A percentile compares a stretch with the other conserved stretches of the same genome.
These are phyloP conservation scores for Hypoxylon rubiginosum DNA, from an alignment of 2,329 filamentous ascomycete genomes.

Conservation along the genomic window DNA sequence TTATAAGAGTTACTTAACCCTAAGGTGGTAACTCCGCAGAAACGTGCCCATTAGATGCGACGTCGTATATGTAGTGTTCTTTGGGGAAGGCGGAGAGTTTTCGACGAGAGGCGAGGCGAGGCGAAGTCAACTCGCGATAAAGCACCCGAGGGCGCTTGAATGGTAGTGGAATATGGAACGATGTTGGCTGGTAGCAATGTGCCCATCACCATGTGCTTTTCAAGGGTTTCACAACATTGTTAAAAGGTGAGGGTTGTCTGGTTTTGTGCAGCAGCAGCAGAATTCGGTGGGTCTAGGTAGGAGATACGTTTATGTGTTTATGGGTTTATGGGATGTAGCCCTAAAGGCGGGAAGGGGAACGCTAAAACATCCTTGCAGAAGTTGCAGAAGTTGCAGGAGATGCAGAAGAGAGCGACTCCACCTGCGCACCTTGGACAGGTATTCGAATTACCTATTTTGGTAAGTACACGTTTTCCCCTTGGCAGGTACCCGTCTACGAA, in stretches of 20 bases:
- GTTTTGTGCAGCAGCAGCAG: neutral
- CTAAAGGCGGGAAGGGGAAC: slow-evolving; percentile 2
- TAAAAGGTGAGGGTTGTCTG: neutral
- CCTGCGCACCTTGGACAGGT: neutral
- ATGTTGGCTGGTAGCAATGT: neutral
- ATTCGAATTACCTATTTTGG: neutral
- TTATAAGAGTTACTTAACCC: slow-evolving; percentile 8
- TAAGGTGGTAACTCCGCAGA: slow-evolving; percentile 23
- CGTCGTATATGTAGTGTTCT: slow-evolving; percentile 33
- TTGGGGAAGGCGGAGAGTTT: slow-evolving; percentile 16
- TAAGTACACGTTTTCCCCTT: slow-evolving; percentile 11
- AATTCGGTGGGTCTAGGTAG: neutral
- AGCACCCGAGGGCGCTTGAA: slow-evolving; percentile 2
- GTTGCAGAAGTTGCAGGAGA: neutral
- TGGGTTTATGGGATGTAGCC: neutral
- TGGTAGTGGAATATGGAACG: neutral
- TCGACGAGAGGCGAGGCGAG: slow-evolving; percentile 14
- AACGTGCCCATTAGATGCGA: slow-evolving; percentile 26
- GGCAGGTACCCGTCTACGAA: slow-evolving; percentile 21
- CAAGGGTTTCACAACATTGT: neutral
- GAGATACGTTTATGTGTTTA: neutral
- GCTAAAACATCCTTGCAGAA: neutral
- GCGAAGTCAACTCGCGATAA: slow-evolving; percentile 5
- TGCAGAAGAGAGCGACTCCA: neutral
- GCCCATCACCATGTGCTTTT: neutral